Evolutionary conservation across 2,329 filamentous ascomycete species (phyloP).

Genomic region (Penicillium sp.): DNA sequence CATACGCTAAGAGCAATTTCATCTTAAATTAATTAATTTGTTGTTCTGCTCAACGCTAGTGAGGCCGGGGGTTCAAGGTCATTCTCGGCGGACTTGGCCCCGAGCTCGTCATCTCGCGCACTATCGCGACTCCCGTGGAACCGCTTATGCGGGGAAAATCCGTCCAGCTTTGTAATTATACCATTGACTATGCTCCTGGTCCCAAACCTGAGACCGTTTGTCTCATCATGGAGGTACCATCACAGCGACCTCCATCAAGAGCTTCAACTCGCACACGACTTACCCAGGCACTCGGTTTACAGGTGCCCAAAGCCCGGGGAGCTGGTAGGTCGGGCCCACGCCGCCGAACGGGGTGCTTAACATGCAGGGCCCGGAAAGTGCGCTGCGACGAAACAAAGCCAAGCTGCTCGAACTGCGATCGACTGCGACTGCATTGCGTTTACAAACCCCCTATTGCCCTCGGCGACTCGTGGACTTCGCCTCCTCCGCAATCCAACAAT

Average conservation of each 20-base stretch:
- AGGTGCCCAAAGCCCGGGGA: slow-evolving; percentile 32
- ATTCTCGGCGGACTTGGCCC: neutral
- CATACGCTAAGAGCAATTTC: neutral
- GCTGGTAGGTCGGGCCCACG: slow-evolving; percentile 37
- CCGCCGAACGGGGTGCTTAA: slow-evolving; percentile 36
- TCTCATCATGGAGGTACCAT: slow-evolving; percentile 24
- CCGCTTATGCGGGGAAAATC: slow-evolving; percentile 22
- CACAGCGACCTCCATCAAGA: neutral
- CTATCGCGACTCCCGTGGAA: slow-evolving; percentile 14
- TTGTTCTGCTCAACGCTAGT: neutral
- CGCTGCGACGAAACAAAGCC: slow-evolving; percentile 38
- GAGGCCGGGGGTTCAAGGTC: neutral
- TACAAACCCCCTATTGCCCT: slow-evolving; percentile 28
- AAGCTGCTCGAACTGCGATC: slow-evolving; percentile 35
- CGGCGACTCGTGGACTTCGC: slow-evolving; percentile 6
- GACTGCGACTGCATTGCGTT: slow-evolving; percentile 30
- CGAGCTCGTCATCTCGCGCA: slow-evolving; percentile 15
- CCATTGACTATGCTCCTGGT: slow-evolving; percentile 13
- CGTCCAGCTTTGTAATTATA: slow-evolving; percentile 2
- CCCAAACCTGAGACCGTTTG: slow-evolving; percentile 5
- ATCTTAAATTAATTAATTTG: neutral
- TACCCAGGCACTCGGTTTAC: slow-evolving; percentile 7
- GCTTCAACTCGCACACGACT: slow-evolving; percentile 10
- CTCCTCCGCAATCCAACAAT: slow-evolving; percentile 8
- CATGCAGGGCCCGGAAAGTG: slow-evolving; percentile 38